Conservation (phyloP, 2,329 filamentous ascomycete species). For the Xylariomycetidae sp. region DNA sequence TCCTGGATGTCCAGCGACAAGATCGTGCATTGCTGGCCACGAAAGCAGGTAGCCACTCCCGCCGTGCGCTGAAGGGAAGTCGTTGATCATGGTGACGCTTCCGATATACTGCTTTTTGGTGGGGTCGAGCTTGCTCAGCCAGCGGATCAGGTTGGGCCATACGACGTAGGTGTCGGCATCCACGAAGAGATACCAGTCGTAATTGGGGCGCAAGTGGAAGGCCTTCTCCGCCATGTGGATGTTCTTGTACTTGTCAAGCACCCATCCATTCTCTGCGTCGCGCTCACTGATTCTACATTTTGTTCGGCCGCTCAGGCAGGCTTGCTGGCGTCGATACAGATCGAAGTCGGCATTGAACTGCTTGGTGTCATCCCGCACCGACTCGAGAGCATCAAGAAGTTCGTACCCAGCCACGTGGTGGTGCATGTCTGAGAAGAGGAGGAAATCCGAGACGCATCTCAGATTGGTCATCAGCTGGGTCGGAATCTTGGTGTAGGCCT, state of each 20-base stretch:
- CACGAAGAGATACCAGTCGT: slow-evolving; percentile 55
- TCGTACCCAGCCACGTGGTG: slow-evolving; percentile 39
- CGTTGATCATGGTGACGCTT: slow-evolving; percentile 36
- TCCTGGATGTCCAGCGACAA: slow-evolving; percentile 34
- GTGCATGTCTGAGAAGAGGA: slow-evolving; percentile 54
- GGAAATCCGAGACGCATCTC: slow-evolving; percentile 42
- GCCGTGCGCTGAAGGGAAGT: slow-evolving; percentile 46
- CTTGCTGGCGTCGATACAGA: slow-evolving; percentile 38
- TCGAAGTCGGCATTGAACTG: slow-evolving; percentile 45
- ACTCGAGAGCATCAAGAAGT: slow-evolving; percentile 41
- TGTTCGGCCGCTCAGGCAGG: slow-evolving; percentile 39
- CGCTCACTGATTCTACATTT: slow-evolving; percentile 33
- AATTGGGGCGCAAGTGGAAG: slow-evolving; percentile 41
- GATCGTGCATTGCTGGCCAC: slow-evolving; percentile 42
- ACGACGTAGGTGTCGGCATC: slow-evolving; percentile 54
- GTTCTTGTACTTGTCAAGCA: slow-evolving; percentile 57
- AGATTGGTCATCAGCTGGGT: slow-evolving; percentile 49
- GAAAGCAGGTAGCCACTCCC: slow-evolving; percentile 51
- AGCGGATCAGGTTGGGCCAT: slow-evolving; percentile 45
- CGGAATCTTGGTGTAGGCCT: slow-evolving; percentile 45
- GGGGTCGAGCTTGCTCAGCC: slow-evolving; percentile 39
- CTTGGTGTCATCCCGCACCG: slow-evolving; percentile 36
- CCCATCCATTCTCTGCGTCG: slow-evolving; percentile 37
- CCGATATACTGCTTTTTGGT: slow-evolving; percentile 43
- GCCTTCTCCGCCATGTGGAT: slow-evolving; percentile 52